A percentile compares a stretch with the other conserved stretches of the same genome.
Conservation (phyloP, 75 land plant genomes). For the Picea sitchensis region DNA sequence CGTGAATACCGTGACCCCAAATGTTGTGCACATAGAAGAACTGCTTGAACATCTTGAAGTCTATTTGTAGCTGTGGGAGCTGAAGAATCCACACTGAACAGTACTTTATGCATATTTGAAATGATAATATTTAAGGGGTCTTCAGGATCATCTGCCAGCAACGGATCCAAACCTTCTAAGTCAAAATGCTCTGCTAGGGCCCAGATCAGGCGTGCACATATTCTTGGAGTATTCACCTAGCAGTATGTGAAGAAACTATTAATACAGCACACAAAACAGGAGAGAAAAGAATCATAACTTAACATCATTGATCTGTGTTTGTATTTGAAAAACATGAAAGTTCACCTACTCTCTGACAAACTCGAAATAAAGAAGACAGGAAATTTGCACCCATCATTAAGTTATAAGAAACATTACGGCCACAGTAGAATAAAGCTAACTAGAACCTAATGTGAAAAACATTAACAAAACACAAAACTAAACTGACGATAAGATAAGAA, state of each 20-base stretch:
- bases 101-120: constrained; percentile 85
- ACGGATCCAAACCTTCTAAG: constrained; percentile 93
- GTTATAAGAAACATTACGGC: background rate
- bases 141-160: constrained; percentile 98
- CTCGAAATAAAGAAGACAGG: background rate
- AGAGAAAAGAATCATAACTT: background rate
- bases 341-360: background rate
- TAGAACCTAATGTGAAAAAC: background rate
- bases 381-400: background rate
- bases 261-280: background rate
- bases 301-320: background rate
- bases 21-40: constrained; percentile 81
- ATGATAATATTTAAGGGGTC: constrained; percentile 90
- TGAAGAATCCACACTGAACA: constrained; percentile 86
- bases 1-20: constrained; percentile 83
- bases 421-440: background rate
- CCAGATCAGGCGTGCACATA: constrained; percentile 90
- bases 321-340: background rate
- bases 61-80: constrained; percentile 69
- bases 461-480: background rate
- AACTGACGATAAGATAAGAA: background rate
- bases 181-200: constrained; percentile 94
- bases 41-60: constrained; percentile 96
- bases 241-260: constrained; percentile 5
- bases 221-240: constrained; percentile 89